Percentiles rank a stretch among this genome's conserved stretches.
Evolutionary conservation across 176 grass and related monocot genomes (phyloP).

Genomic region (Thalia dealbata): DNA sequence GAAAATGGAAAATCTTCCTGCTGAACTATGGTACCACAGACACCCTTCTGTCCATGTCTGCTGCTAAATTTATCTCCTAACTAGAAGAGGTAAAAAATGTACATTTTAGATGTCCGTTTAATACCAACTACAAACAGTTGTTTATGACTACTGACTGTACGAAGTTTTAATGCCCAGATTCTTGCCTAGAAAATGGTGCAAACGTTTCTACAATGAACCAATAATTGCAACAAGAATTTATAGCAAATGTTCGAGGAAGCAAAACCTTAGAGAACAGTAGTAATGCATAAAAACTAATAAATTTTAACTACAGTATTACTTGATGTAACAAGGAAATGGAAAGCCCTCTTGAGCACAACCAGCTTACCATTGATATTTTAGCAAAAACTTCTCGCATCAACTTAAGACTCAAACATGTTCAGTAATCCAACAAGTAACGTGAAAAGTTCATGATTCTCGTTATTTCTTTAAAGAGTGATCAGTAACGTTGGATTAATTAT

Average conservation of each 20-base stretch:
- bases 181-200: too few relatives aligned
- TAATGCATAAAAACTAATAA: too few relatives aligned
- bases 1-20: slow-evolving; percentile 97
- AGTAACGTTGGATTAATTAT: background rate
- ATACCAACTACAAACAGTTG: background rate
- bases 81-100: slow-evolving; percentile 29
- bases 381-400: background rate
- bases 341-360: background rate
- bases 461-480: too few relatives aligned
- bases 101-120: background rate
- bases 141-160: background rate
- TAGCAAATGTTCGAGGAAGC: too few relatives aligned
- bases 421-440: background rate
- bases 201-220: too few relatives aligned
- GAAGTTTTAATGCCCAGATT: background rate
- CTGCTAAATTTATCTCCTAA: slow-evolving; percentile 99
- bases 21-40: slow-evolving; percentile 94
- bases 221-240: too few relatives aligned
- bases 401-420: background rate
- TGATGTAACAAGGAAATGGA: background rate
- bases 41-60: slow-evolving; percentile 97
- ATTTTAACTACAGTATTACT: too few relatives aligned
- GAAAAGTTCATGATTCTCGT: background rate
- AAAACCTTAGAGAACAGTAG: too few relatives aligned
- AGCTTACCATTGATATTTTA: background rate